Percentiles rank a stretch among this genome's conserved stretches.
Conservation (phyloP, 139 green algal species). For the Volvox reticuliferus region DNA sequence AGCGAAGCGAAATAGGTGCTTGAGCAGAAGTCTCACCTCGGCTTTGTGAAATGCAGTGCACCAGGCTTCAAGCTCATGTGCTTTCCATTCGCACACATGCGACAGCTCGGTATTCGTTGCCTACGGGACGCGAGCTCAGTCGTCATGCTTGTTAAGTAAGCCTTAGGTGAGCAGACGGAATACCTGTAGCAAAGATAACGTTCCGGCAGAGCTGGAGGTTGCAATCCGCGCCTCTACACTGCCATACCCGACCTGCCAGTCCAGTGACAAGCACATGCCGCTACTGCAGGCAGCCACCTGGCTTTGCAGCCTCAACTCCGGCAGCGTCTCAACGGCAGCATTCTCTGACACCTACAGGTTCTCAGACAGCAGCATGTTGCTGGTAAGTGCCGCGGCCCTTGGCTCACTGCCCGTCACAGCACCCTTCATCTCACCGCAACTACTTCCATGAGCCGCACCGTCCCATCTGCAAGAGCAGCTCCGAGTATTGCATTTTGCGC, state of each 20-base stretch:
- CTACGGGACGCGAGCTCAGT: constrained; percentile 16
- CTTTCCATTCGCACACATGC: constrained; percentile 60
- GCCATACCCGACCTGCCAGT: constrained; percentile 37
- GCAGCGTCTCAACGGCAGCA: no score
- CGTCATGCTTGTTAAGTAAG: no score
- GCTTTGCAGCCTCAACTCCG: neutral
- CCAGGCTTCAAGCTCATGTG: constrained; percentile 78
- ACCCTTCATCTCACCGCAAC: neutral
- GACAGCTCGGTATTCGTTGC: constrained; percentile 24
- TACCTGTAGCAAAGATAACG: constrained; percentile 46
- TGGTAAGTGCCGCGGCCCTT: no score
- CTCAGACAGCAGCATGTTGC: neutral
- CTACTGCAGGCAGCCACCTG: neutral
- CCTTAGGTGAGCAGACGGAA: no score
- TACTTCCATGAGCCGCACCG: constrained; percentile 49
- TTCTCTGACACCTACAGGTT: neutral
- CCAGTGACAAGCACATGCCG: constrained; percentile 55
- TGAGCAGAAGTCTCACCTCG: constrained; percentile 36
- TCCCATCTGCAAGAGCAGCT: constrained; percentile 50
- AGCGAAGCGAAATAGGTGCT: no score
- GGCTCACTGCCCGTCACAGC: no score
- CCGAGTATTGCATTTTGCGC: constrained; percentile 12
- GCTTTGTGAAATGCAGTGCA: constrained; percentile 57
- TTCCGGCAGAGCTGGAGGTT: constrained; percentile 43
- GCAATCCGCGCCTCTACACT: neutral